A percentile compares a stretch with the other conserved stretches of the same genome.
These are phyloP conservation scores for Ophiocordyceps sinensis DNA, from an alignment of 2,329 filamentous ascomycete species.

Conservation along the genomic window DNA sequence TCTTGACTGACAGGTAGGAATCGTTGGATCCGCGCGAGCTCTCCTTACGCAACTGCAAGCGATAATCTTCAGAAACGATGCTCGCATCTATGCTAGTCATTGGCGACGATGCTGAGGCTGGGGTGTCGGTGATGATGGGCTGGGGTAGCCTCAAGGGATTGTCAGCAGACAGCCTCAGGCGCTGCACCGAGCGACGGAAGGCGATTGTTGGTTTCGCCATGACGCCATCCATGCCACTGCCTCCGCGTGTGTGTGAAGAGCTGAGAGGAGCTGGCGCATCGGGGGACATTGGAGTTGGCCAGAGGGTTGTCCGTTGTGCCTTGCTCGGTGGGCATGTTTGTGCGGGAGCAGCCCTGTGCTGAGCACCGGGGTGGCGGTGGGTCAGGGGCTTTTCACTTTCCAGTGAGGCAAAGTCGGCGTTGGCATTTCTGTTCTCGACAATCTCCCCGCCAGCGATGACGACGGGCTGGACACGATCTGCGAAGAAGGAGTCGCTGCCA, in stretches of 20 bases:
- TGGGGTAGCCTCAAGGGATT: slow-evolving; percentile 33
- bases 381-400: slow-evolving; percentile 35
- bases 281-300: slow-evolving; percentile 26
- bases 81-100: slow-evolving; percentile 43
- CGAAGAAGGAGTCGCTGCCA: slow-evolving; percentile 41
- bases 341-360: slow-evolving; percentile 25
- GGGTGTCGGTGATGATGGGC: slow-evolving; percentile 33
- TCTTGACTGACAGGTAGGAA: slow-evolving; percentile 27
- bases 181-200: slow-evolving; percentile 39
- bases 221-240: slow-evolving; percentile 37
- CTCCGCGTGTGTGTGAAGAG: slow-evolving; percentile 33
- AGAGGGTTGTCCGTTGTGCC: slow-evolving; percentile 28
- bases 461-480: slow-evolving; percentile 49
- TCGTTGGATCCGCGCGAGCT: slow-evolving; percentile 15
- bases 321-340: slow-evolving; percentile 25
- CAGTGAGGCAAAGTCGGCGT: slow-evolving; percentile 30
- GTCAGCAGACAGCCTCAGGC: slow-evolving; percentile 29
- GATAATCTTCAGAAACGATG: slow-evolving; percentile 42
- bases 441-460: slow-evolving; percentile 51
- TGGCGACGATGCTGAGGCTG: slow-evolving; percentile 28
- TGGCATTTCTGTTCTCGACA: slow-evolving; percentile 43
- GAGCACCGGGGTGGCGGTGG: slow-evolving; percentile 25
- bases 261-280: neutral
- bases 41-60: slow-evolving; percentile 24
- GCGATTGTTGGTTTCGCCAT: slow-evolving; percentile 36